Conservation (phyloP, 345 rosid genomes). For the Corchorus capsularis region DNA sequence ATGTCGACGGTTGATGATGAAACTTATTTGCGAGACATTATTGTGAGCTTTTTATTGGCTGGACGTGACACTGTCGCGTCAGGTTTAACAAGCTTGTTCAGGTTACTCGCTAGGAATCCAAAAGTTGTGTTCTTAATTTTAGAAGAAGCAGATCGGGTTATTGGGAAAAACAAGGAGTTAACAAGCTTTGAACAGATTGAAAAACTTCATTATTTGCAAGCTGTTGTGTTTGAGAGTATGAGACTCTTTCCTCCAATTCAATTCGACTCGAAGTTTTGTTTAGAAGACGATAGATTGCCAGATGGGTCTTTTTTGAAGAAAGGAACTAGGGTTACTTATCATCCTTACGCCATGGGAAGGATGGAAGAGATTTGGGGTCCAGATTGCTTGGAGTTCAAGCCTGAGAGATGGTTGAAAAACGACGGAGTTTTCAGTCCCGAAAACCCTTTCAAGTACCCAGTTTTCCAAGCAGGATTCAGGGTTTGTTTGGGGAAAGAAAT, state of each 20-base stretch:
- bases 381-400: constrained; percentile 67
- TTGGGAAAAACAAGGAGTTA: constrained; percentile 32
- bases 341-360: constrained; percentile 81
- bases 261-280: constrained; percentile 57
- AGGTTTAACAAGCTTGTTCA: constrained; percentile 51
- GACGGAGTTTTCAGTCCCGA: constrained; percentile 46
- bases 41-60: constrained; percentile 64
- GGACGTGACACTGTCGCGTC: constrained; percentile 67
- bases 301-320: constrained; percentile 54
- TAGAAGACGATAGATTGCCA: constrained; percentile 42
- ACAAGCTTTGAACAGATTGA: constrained; percentile 38
- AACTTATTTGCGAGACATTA: constrained; percentile 56
- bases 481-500: constrained; percentile 82
- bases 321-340: constrained; percentile 79
- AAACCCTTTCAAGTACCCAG: constrained; percentile 65
- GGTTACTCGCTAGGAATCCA: constrained; percentile 49
- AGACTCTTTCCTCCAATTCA: constrained; percentile 63
- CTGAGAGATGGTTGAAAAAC: constrained; percentile 68
- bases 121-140: constrained; percentile 28
- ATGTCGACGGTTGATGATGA: constrained; percentile 50
- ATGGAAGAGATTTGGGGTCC: constrained; percentile 68
- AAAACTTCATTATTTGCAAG: constrained; percentile 48
- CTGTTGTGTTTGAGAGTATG: constrained; percentile 50
- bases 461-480: constrained; percentile 74
- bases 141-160: constrained; percentile 40